phyloP scores from a whole-genome alignment of 2,329 filamentous ascomycete species.

The Fusarium foetens region DNA sequence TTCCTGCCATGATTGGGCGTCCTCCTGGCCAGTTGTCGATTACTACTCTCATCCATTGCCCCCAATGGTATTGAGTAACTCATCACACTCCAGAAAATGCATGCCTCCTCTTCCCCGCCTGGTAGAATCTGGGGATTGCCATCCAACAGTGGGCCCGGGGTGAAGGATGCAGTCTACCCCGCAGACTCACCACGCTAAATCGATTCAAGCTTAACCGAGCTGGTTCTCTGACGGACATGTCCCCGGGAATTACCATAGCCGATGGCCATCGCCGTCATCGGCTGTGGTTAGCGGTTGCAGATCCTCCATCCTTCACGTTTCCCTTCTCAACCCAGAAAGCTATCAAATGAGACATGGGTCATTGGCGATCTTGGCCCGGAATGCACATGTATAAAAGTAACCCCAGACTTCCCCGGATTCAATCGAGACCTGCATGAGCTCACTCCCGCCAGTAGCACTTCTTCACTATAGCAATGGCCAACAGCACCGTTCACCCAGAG shows the following conservation, averaged over 20 bases:
- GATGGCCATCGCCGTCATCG: not conserved
- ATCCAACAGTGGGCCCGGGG: too few relatives aligned
- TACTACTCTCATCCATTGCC: not conserved
- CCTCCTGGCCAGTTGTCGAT: accelerated
- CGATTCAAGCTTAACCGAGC: not conserved
- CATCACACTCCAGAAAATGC: accelerated
- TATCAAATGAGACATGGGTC: not conserved
- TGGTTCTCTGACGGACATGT: not conserved
- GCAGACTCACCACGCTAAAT: not conserved
- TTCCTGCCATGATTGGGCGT: not conserved
- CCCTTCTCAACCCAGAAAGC: not conserved
- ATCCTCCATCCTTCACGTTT: not conserved
- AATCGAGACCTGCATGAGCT: not conserved
- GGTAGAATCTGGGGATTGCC: not conserved
- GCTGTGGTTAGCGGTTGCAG: not conserved
- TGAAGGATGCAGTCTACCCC: not conserved
- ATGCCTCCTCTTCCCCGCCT: not conserved
- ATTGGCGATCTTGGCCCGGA: not conserved
- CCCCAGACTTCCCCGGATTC: not conserved
- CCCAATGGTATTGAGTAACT: accelerated
- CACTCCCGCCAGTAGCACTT: not conserved
- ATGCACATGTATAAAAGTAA: not conserved
- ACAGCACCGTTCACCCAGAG: not conserved
- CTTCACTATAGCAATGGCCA: not conserved
- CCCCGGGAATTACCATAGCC: not conserved